These are phyloP conservation scores for Podochytrium sp. DNA, from an alignment of 192 early-diverging fungal genomes.

Conservation along the genomic window DNA sequence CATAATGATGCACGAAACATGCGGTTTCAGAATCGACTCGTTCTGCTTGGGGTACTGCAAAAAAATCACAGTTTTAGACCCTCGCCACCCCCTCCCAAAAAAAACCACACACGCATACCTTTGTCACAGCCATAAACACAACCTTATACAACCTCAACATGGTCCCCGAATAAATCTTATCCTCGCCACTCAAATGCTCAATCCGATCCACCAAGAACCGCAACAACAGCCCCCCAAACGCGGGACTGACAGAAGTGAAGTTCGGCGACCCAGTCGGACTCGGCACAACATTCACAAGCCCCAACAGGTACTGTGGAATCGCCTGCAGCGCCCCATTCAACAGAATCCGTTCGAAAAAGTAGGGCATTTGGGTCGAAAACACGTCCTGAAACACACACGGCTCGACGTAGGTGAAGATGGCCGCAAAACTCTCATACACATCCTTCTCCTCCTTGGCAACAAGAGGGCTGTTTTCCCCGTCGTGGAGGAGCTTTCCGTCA, in stretches of 20 bases:
- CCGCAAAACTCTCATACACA: conserved; percentile 82
- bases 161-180: conserved; percentile 64
- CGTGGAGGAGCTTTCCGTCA: conserved; percentile 35
- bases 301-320: conserved; percentile 33
- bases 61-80: too few species aligned
- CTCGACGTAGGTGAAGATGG: conserved; percentile 66
- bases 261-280: conserved; percentile 86
- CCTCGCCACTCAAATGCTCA: conserved; percentile 73
- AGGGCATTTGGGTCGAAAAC: conserved; percentile 94
- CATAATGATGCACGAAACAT: conserved; percentile 87
- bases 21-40: conserved; percentile 91
- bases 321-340: conserved; percentile 33
- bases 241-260: conserved; percentile 78
- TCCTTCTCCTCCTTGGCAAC: conserved; percentile 80
- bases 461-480: conserved; percentile 16
- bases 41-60: conserved; percentile 91
- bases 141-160: conserved; percentile 93
- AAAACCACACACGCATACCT: too few species aligned
- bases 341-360: conserved; percentile 85
- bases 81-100: too few species aligned
- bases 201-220: conserved; percentile 79
- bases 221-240: conserved; percentile 78
- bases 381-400: conserved; percentile 90
- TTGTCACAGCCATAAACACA: conserved; percentile 89
- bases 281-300: conserved; percentile 55